These are phyloP conservation scores for Magnusiomyces ingens DNA, from an alignment of 1,139 yeast genomes.

Conservation along the genomic window DNA sequence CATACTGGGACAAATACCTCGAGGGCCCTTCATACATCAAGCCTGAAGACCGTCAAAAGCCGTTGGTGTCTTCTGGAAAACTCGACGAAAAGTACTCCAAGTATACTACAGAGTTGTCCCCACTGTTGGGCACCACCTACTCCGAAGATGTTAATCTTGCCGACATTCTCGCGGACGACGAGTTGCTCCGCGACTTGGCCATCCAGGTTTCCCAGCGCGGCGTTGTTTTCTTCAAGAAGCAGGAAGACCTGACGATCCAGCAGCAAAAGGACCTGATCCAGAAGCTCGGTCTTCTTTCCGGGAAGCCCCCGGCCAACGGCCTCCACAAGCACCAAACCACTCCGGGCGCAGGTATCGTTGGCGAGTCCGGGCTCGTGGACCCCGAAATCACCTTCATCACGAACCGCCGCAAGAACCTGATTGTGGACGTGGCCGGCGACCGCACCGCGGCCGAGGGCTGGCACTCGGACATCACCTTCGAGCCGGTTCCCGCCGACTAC, in stretches of 20 bases:
- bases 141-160: slow-evolving; percentile 2
- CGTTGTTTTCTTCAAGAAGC: slow-evolving; percentile 59
- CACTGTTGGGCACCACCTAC: slow-evolving; percentile 5
- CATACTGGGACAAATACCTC: background rate
- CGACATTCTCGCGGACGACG: slow-evolving; percentile 9
- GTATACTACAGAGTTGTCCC: slow-evolving; percentile 2
- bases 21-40: slow-evolving; percentile 6
- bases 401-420: slow-evolving; percentile 21
- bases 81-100: slow-evolving; percentile 6
- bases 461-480: slow-evolving; percentile 45
- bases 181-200: slow-evolving; percentile 48
- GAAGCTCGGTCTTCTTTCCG: slow-evolving; percentile 59
- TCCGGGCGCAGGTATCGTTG: slow-evolving; percentile 28
- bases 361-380: slow-evolving; percentile 18
- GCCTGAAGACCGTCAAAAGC: slow-evolving; percentile 4
- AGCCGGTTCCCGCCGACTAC: slow-evolving; percentile 40
- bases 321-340: slow-evolving; percentile 41
- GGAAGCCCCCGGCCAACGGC: slow-evolving; percentile 61
- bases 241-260: slow-evolving; percentile 48
- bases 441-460: slow-evolving; percentile 24
- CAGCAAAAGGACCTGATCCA: slow-evolving; percentile 47
- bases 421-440: slow-evolving; percentile 15
- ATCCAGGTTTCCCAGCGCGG: slow-evolving; percentile 59
- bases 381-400: slow-evolving; percentile 21
- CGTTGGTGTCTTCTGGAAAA: background rate